Evolutionary conservation across 2,329 filamentous ascomycete genomes (phyloP).

Genomic region (Helicocarpus griseus): DNA sequence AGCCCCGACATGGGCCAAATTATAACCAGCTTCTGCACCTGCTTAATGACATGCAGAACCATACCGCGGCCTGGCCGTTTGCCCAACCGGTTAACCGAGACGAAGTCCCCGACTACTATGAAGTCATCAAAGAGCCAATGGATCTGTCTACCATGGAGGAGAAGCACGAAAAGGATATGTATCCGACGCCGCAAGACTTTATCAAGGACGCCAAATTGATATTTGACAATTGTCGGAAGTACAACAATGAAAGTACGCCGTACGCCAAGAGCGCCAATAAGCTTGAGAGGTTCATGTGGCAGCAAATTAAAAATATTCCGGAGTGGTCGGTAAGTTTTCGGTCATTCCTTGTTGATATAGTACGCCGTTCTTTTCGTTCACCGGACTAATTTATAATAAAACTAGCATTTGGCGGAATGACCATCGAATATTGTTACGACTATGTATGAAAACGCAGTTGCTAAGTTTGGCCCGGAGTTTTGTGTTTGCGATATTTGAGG

Average conservation of each 20-base stretch:
- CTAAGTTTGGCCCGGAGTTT: background rate
- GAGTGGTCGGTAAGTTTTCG: conserved; percentile 63
- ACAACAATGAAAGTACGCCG: conserved; percentile 90
- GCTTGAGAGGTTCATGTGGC: conserved; percentile 91
- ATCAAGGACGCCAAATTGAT: conserved; percentile 79
- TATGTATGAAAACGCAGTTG: background rate
- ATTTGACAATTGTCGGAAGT: conserved; percentile 89
- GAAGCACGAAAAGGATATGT: conserved; percentile 88
- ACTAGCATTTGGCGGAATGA: conserved; percentile 33
- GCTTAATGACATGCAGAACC: conserved; percentile 91
- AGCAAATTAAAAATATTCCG: conserved; percentile 79
- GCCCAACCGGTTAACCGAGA: conserved; percentile 86
- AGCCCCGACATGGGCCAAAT: conserved; percentile 90
- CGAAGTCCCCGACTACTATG: conserved; percentile 97
- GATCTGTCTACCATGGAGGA: conserved; percentile 91
- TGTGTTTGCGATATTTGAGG: background rate
- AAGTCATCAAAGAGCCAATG: conserved; percentile 97
- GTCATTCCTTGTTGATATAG: background rate
- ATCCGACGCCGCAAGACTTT: conserved; percentile 85
- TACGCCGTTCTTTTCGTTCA: background rate
- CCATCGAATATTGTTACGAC: conserved; percentile 12
- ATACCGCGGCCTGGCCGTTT: conserved; percentile 90
- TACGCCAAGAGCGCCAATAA: conserved; percentile 95
- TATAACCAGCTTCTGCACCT: conserved; percentile 90
- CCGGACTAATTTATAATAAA: conserved; percentile 7